Conservation (phyloP, 805 yeast species). For the Saccharomyces paradoxus region DNA sequence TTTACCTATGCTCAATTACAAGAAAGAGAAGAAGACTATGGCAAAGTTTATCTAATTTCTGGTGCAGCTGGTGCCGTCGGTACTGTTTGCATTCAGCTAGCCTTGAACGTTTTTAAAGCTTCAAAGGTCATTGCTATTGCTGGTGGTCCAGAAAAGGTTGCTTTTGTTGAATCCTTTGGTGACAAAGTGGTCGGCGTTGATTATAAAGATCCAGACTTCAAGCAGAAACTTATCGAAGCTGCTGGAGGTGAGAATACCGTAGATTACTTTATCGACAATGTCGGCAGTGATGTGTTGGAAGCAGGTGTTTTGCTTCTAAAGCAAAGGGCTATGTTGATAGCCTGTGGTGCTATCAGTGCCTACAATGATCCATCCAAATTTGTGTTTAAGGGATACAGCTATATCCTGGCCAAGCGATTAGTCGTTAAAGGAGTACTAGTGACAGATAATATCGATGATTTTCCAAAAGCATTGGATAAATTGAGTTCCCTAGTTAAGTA, state of each 20-base stretch:
- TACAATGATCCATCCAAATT: slow-evolving; percentile 39
- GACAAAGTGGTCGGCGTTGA: slow-evolving; percentile 45
- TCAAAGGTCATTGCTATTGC: slow-evolving; percentile 53
- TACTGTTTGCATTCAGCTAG: slow-evolving; percentile 47
- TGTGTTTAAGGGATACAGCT: slow-evolving; percentile 34
- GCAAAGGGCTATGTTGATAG: slow-evolving; percentile 39
- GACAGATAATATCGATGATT: slow-evolving; percentile 35
- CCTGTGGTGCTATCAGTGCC: slow-evolving; percentile 58
- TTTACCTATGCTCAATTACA: slow-evolving; percentile 41
- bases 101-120: slow-evolving; percentile 45
- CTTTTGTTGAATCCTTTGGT: slow-evolving; percentile 46
- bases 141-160: slow-evolving; percentile 49
- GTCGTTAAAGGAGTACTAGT: slow-evolving; percentile 47
- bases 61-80: slow-evolving; percentile 80
- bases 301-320: slow-evolving; percentile 33
- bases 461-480: slow-evolving; percentile 32
- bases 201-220: slow-evolving; percentile 39
- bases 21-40: slow-evolving; percentile 32
- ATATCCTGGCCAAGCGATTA: slow-evolving; percentile 44
- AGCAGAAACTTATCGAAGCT: slow-evolving; percentile 28
- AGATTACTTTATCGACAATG: slow-evolving; percentile 53
- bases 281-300: slow-evolving; percentile 54
- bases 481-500: slow-evolving; percentile 32
- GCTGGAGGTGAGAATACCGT: slow-evolving; percentile 42
- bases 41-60: slow-evolving; percentile 44